Evolutionary conservation across 2,329 filamentous ascomycete genomes (phyloP), one percentile per base, ranked within the genome.

Genomic region (Cercospora sp.): DNA sequence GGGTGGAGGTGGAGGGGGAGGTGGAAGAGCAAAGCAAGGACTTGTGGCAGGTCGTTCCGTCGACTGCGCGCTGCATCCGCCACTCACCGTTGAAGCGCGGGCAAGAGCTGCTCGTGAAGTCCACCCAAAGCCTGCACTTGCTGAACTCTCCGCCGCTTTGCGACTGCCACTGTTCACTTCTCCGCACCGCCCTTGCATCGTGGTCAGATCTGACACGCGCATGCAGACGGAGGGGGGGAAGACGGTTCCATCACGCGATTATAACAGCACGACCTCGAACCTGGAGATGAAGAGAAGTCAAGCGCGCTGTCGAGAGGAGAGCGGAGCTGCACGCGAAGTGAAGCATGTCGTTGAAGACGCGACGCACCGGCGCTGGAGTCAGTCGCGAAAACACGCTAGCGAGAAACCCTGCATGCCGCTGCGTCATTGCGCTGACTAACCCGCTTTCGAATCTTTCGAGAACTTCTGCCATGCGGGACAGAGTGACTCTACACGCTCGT

Each of bases 361-460:
- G 53, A 57, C 53, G 53, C 53, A 40, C 34, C 34, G 16, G 34
- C 34, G 34, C 34, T 18, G 24, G 30, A 16, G 53, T 32, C 24
- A 16, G n/a, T 32, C 53, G 57, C 57, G 32, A n/a, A 40, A 61
- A 43, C 58, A 58, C 53, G 53, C 53, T n/a, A 58, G 16, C 45
- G 21, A 32, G 16, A 34, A 58, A n/a, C 53, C 53, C 53, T 58
- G 53, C 53, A 58, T 16, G 26, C 26, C 3, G 16, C 6, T 58
- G 53, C 53, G 53, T 58, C 53, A 58, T 58, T 16, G 45, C 21
- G 53, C 53, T 58, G 53, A 58, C 53, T 58, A 58, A 58, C 53
- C 53, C 53, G 32, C 53, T 18, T 58, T 34, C 53, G 53, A 30
- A 58, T 58, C 53, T 58, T 58, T 58, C 53, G 13, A 30, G 16